Base-by-base conservation (phyloP, 129 eudicot species). In the Flaveria trinervia region DNA sequence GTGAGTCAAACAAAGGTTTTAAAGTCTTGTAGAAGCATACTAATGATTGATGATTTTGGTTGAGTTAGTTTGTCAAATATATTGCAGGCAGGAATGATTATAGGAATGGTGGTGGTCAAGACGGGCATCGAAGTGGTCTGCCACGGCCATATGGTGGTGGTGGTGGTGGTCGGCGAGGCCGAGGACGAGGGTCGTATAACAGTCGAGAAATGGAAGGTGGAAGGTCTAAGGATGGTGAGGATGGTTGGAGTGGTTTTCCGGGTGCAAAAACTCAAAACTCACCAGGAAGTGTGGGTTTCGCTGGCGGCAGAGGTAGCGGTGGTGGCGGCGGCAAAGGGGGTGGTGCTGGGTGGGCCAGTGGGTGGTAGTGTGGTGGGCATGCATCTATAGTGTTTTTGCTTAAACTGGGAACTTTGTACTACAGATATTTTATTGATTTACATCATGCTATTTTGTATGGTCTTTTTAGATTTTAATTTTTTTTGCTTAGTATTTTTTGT, bases 111-210 rank as follows among this genome's bases (percentile, higher is more conserved):
- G 84, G 87, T 3, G 22, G 82, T 73, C 88, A 85, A 17, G 92
- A 86, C 71, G 88, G 89, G 52, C 88, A 92, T 81, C 87, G 85
- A 36, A 84, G 90, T 77, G 95, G 98, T 12, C 72, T 82, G 64
- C 91, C 94, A 16, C 84, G 94, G 79, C 86, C 94, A 49, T 66
- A 87, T 51, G 92, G 96, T 46, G 89, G 93, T 2, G 89, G 93
- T 2, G 89, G 30, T 28, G 30, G 96, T 0, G 75, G 90, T 3
- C 88, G 90, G 0, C 90, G 96, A 57, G 90, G 97, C 5, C 77
- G 96, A n/a, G 93, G 96, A 8, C 81, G 97, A 20, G 94, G 92
- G 73, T 82, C 88, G 1, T 81, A 78, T 56, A 73, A 79, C 62
- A 83, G 79, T 73, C 83, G 88, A 73, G 91, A 87, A 65, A 75